These are phyloP conservation scores for Coffea canephora DNA, from an alignment of 257 asterid species.

Conservation along the genomic window DNA sequence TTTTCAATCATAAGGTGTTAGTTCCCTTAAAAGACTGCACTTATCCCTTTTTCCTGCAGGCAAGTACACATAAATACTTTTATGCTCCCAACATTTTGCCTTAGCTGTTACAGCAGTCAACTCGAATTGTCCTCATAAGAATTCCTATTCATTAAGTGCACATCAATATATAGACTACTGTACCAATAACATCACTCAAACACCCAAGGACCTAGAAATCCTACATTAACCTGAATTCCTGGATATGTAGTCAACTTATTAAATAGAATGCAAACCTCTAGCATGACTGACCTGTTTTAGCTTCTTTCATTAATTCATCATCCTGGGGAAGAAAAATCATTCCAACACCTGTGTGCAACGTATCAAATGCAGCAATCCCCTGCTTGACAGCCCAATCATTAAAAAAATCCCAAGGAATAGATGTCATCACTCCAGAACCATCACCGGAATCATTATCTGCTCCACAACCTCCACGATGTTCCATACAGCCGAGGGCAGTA, in stretches of 20 bases:
- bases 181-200: background rate
- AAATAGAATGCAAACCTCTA: background rate
- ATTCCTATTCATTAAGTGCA: background rate
- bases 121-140: background rate
- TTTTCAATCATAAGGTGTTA: background rate
- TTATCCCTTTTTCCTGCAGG: background rate
- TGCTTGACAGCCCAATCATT: slow-evolving; percentile 83
- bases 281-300: slow-evolving; percentile 59
- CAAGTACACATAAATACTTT: background rate
- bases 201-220: background rate
- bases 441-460: slow-evolving; percentile 99
- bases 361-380: slow-evolving; percentile 69
- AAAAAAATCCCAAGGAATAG: slow-evolving; percentile 94
- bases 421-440: slow-evolving; percentile 96
- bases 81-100: background rate
- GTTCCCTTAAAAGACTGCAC: background rate
- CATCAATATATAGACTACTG: background rate
- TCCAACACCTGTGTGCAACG: slow-evolving; percentile 86
- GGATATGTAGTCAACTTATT: background rate
- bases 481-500: slow-evolving; percentile 97
- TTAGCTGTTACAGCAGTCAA: background rate
- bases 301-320: slow-evolving; percentile 58
- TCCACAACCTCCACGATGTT: slow-evolving; percentile 99
- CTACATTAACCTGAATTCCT: background rate
- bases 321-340: slow-evolving; percentile 93